Evolutionary conservation across 345 rosid genomes (phyloP).

Genomic region (Eucalyptus pauciflora): DNA sequence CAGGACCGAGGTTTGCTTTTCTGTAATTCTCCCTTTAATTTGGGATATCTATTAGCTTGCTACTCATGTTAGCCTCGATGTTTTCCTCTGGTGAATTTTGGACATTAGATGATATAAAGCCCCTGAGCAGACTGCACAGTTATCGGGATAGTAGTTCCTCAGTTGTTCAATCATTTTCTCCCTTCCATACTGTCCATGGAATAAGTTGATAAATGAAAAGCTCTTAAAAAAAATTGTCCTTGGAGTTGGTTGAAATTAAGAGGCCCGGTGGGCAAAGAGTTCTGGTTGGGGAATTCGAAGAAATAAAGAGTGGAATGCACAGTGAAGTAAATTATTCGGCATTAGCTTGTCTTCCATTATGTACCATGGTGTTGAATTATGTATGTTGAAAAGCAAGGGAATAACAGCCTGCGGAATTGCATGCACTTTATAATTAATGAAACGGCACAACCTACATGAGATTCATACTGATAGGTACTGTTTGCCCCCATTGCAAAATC

Average conservation of each 20-base stretch:
- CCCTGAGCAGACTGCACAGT: background rate
- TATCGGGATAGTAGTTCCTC: background rate
- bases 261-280: background rate
- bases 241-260: background rate
- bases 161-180: background rate
- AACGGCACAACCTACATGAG: background rate
- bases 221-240: background rate
- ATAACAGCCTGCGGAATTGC: background rate
- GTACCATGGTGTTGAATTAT: background rate
- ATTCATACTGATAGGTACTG: background rate
- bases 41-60: background rate
- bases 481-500: background rate
- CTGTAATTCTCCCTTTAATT: background rate
- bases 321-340: background rate
- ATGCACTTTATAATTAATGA: background rate
- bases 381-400: background rate
- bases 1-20: slow-evolving; percentile 63
- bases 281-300: background rate
- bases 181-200: background rate
- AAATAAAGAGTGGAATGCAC: background rate
- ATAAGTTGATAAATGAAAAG: background rate
- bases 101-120: background rate
- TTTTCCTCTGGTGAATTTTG: background rate
- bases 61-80: background rate
- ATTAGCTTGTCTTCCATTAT: background rate